phyloP scores from a whole-genome alignment of 208 protist genomes.

The Angomonas desouzai region DNA sequence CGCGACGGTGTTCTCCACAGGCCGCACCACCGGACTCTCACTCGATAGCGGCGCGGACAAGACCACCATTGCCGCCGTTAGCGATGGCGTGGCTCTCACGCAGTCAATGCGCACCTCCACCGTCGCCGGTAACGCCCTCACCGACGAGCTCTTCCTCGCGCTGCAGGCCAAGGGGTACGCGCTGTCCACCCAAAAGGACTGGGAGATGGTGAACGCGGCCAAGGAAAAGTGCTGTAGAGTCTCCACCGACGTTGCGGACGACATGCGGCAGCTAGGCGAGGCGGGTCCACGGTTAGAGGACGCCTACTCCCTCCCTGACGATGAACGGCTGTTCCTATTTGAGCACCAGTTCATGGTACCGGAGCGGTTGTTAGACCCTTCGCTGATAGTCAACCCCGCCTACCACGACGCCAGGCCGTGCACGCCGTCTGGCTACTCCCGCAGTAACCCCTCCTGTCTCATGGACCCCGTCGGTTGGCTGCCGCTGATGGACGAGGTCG shows the following conservation, averaged over 20 bases:
- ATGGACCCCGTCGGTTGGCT: constrained; percentile 35
- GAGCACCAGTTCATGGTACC: constrained; percentile 75
- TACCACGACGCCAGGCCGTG: constrained; percentile 11
- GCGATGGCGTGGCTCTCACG: constrained; percentile 92
- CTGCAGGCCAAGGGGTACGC: constrained; percentile 79
- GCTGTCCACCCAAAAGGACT: constrained; percentile 83
- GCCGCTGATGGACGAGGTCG: constrained; percentile 46
- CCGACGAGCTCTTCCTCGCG: constrained; percentile 56
- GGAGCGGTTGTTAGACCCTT: constrained; percentile 83
- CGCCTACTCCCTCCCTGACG: constrained; percentile 84
- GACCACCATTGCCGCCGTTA: constrained; percentile 98
- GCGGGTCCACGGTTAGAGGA: constrained; percentile 6
- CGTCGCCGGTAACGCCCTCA: constrained; percentile 79
- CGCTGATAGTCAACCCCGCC: constrained; percentile 34
- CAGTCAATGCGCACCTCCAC: constrained; percentile 53
- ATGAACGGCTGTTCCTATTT: constrained; percentile 76
- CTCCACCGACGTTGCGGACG: constrained; percentile 33
- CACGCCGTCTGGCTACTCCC: constrained; percentile 43
- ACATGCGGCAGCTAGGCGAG: constrained; percentile 17
- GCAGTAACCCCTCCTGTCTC: constrained; percentile 24
- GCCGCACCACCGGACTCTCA: constrained; percentile 96
- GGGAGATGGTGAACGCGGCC: constrained; percentile 53
- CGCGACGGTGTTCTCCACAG: constrained; percentile 96
- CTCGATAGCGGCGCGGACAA: constrained; percentile 98
- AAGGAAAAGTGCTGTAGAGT: constrained; percentile 85